Evolutionary conservation across 2,329 filamentous ascomycete species (phyloP), one percentile per base, ranked within the genome.

Genomic region (Gnomoniopsis sp.): DNA sequence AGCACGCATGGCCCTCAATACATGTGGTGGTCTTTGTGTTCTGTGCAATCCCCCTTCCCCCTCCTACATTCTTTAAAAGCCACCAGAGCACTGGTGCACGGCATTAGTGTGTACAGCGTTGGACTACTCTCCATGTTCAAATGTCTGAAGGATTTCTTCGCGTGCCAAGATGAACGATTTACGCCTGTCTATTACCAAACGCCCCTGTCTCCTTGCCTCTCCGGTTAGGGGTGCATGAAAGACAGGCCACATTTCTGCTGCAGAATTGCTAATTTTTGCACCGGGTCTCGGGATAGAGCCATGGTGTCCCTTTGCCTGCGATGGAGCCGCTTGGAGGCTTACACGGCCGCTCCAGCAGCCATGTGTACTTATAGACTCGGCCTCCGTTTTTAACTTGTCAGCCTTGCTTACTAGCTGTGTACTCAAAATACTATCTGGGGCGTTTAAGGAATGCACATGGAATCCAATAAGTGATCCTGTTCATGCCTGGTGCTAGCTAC

Each of bases 31-130:
- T 23, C n/a, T 43, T 17, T 43, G 6, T 23, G 52, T 14, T 19
- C 17, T 54, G 43, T 12, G 12, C n/a, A 17, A 44, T 44, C 3
- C 41, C 17, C n/a, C n/a, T 47, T 41, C 26, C 17, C n/a, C 23
- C n/a, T 21, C 22, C 14, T 38, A 21, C 8, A 30, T 30, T 17
- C n/a, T 12, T 23, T 14, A 41, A 14, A 23, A 17, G n/a, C 19
- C 26, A 49, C 15, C n/a, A 41, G 8, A 3, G n/a, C 23, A n/a
- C 17, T 22, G 19, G n/a, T 19, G 44, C 47, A 21, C 61, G 80
- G 80, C 80, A 83, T 83, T 72, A 75, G 80, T 83, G 80, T 83
- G 80, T 83, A 83, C 80, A 81, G 77, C 80, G 78, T 71, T 74
- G 79, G 76, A 77, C 77, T 72, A 66, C 70, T 62, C 67, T 70